Percentiles rank a stretch among this genome's conserved stretches.
Evolutionary conservation across 805 yeast genomes (phyloP).

Genomic region (Sungouiella thailandica): DNA sequence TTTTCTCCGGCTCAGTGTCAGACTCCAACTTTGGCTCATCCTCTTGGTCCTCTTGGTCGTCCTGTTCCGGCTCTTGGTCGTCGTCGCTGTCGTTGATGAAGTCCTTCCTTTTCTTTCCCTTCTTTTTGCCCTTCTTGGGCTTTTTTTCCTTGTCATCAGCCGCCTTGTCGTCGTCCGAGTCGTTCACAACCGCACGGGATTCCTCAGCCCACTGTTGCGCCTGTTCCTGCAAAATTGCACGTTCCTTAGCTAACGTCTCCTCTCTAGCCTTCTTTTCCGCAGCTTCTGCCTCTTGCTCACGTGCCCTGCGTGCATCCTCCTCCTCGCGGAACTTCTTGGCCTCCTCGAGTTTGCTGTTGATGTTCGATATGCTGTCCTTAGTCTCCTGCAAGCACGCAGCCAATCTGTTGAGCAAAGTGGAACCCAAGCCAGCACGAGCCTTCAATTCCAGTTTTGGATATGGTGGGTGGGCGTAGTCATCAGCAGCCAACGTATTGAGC

Average conservation of each 20-base stretch:
- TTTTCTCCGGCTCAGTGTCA: constrained; percentile 10
- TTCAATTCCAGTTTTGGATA: constrained; percentile 74
- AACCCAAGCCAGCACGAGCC: constrained; percentile 84
- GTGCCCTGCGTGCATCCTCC: constrained; percentile 38
- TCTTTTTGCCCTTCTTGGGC: constrained; percentile 16
- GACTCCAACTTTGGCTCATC: constrained; percentile 5
- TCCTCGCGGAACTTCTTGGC: constrained; percentile 66
- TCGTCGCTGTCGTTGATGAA: constrained; percentile 32
- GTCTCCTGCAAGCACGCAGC: constrained; percentile 71
- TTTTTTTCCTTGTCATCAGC: constrained; percentile 27
- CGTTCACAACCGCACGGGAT: constrained; percentile 32
- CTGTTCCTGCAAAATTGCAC: constrained; percentile 46
- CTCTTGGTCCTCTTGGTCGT: constrained; percentile 13
- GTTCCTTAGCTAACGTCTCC: constrained; percentile 41
- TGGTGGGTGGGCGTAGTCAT: constrained; percentile 59
- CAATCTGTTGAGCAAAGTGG: constrained; percentile 68
- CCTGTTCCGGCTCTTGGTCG: constrained; percentile 20
- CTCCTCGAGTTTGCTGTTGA: constrained; percentile 59
- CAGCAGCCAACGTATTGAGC: constrained; percentile 53
- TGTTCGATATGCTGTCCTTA: constrained; percentile 53
- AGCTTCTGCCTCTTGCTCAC: constrained; percentile 34
- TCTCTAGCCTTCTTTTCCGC: constrained; percentile 44
- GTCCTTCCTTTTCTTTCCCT: constrained; percentile 23
- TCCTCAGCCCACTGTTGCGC: constrained; percentile 49
- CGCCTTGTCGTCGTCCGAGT: constrained; percentile 30